Evolutionary conservation across 352 stramenopile genomes (phyloP), one percentile per base, ranked within the genome.

Genomic region (Phytophthora multivora): DNA sequence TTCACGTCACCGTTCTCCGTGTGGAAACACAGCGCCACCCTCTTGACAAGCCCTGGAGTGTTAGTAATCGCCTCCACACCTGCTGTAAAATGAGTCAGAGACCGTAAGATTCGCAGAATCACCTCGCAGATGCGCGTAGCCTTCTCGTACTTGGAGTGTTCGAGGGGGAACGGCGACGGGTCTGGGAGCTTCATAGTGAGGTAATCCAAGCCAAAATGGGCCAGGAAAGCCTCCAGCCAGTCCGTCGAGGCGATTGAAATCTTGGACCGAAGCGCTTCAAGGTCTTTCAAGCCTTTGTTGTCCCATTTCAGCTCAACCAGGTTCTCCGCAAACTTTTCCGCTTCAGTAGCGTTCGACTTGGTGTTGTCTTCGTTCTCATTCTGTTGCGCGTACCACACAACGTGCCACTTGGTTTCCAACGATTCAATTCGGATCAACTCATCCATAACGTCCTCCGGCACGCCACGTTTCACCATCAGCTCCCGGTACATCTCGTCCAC

Each of bases 401-500:
- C 80, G 51, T 92, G 80, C 86, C 86, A 95, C 52, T 95, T 95
- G n/a, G 85, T 92, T 40, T 95, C 86, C 2, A 90, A 59, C 41
- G 83, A 73, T 52, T 95, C 86, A 21, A 95, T 95, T 2, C 86
- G 86, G 51, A 93, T 78, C 11, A 95, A 69, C 38, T 95, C 86
- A 45, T 95, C 86, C 77, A 93, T 86, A 0, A 95, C 86, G 47
- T 95, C 86, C 33, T 95, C 86, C 0, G 86, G 86, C 15, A 95
- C 86, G 35, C 81, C 80, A 26, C 86, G 86, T 60, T 93, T 95
- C 11, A 84, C 26, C 31, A 95, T 77, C 46, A 95, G 38, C 3
- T 95, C 83, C 0, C 86, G 71, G 45, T 95, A 95, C 86, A 95
- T 95, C 48, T 95, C 82, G 42, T 95, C 86, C n/a, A 95, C 86